Percentiles rank a stretch among this genome's conserved stretches.
These are phyloP conservation scores for Mortierella claussenii DNA, from an alignment of 192 early-diverging fungal species.

Conservation along the genomic window DNA sequence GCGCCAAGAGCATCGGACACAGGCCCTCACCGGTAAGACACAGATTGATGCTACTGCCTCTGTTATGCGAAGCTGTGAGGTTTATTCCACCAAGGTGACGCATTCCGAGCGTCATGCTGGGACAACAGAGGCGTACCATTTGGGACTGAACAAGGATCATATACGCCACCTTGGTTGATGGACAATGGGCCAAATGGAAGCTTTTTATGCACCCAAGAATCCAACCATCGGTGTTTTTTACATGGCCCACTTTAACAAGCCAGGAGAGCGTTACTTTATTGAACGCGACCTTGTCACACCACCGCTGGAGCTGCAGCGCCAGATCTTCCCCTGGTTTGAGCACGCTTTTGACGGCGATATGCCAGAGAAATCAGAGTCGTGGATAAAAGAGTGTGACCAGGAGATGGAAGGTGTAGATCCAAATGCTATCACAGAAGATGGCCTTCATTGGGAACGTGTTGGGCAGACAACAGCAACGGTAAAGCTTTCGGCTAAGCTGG, in stretches of 20 bases:
- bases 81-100: constrained; percentile 6
- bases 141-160: not conserved
- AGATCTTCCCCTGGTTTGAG: constrained; percentile 37
- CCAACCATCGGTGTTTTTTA: constrained; percentile 9
- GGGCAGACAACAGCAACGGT: not conserved
- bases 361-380: constrained; percentile 1
- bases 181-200: constrained; percentile 7
- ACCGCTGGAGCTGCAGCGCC: constrained; percentile 15
- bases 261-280: constrained; percentile 9
- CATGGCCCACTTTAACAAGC: constrained; percentile 25
- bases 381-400: constrained; percentile 11
- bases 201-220: not conserved
- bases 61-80: constrained; percentile 8
- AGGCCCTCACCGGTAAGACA: not conserved
- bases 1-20: not conserved
- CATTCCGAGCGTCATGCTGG: constrained; percentile 18
- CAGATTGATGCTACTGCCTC: not conserved
- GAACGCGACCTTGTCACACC: constrained; percentile 21
- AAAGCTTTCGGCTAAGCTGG: not conserved
- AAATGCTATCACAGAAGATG: not conserved
- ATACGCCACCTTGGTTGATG: constrained; percentile 11
- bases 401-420: constrained; percentile 24
- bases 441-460: not conserved
- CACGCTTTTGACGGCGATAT: constrained; percentile 2
- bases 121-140: constrained; percentile 10